Conservation (phyloP, 1,284 basidiomycete species). For the Chondrostereum purpureum region DNA sequence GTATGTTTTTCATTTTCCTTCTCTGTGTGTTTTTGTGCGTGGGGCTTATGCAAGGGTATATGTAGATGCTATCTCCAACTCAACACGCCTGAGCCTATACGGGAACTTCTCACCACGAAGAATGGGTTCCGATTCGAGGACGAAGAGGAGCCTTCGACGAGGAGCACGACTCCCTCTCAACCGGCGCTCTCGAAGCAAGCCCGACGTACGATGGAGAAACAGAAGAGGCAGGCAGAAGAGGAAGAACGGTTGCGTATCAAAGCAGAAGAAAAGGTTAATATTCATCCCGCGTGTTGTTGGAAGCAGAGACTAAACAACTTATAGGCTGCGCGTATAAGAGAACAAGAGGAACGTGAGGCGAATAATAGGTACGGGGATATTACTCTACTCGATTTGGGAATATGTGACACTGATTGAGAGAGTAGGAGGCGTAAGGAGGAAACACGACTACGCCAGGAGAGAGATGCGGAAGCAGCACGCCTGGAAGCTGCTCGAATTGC, state of each 20-base stretch:
- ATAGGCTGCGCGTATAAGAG: conserved; percentile 3
- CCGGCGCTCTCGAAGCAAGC: neutral
- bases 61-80: conserved; percentile 18
- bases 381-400: neutral
- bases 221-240: conserved; percentile 2
- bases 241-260: conserved; percentile 4
- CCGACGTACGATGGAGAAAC: neutral
- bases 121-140: conserved; percentile 15
- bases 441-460: conserved; percentile 5
- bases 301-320: neutral
- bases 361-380: conserved; percentile 1
- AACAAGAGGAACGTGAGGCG: neutral
- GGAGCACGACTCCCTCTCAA: neutral
- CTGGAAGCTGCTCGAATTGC: too few species aligned
- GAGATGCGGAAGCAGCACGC: conserved; percentile 11
- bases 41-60: too few species aligned
- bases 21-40: too few species aligned
- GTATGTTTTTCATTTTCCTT: too few species aligned
- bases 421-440: conserved; percentile 4
- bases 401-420: conserved; percentile 4
- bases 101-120: conserved; percentile 23
- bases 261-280: conserved; percentile 2
- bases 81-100: conserved; percentile 15
- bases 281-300: neutral
- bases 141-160: conserved; percentile 3